A percentile compares a stretch with the other conserved stretches of the same genome.
phyloP scores from a whole-genome alignment of 306 rosid species.

The Fragaria iinumae region DNA sequence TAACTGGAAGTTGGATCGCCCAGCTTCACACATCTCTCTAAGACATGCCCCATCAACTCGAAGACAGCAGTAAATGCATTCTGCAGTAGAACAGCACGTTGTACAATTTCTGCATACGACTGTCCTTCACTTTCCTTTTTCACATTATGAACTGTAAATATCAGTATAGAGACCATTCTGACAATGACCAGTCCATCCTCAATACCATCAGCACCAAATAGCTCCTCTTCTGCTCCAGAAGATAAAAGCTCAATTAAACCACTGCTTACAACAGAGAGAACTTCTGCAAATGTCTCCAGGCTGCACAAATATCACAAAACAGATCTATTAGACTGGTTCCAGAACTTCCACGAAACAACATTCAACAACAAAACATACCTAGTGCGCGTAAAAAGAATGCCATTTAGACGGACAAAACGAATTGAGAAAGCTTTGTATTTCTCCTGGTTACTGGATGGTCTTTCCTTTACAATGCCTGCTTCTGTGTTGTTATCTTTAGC shows the following conservation, averaged over 20 bases:
- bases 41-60: constrained; percentile 67
- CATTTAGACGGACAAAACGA: constrained; percentile 85
- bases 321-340: background rate
- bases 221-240: constrained; percentile 67
- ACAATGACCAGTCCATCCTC: constrained; percentile 72
- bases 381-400: constrained; percentile 88
- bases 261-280: constrained; percentile 59
- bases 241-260: constrained; percentile 61
- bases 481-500: constrained; percentile 44
- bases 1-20: constrained; percentile 66
- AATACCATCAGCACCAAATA: constrained; percentile 61
- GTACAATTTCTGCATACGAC: constrained; percentile 88
- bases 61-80: constrained; percentile 84
- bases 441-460: constrained; percentile 41
- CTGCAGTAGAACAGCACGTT: constrained; percentile 79
- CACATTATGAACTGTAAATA: constrained; percentile 74
- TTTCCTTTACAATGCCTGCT: constrained; percentile 45
- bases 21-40: constrained; percentile 71
- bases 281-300: constrained; percentile 83
- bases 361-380: constrained; percentile 45
- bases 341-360: background rate
- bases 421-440: constrained; percentile 62
- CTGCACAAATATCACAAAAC: constrained; percentile 39
- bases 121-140: constrained; percentile 86
- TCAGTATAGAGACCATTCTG: constrained; percentile 64